Base-by-base conservation (phyloP, 495 filamentous ascomycete genomes). In the Tuber microsphaerosporum region DNA sequence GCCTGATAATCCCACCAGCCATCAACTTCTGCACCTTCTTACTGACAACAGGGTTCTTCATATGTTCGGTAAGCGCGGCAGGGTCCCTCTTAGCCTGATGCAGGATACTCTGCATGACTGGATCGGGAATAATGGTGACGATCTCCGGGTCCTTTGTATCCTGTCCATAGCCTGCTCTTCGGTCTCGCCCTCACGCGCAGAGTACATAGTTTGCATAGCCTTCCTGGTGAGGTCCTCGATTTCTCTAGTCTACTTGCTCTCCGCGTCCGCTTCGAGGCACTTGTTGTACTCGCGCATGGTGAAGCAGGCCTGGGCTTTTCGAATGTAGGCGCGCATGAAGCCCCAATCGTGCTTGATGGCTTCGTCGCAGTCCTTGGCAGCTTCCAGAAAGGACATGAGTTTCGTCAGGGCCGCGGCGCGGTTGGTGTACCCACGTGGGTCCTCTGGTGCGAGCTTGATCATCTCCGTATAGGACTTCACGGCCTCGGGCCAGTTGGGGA, bases 221-320 rank as follows among this genome's bases (percentile, higher is more conserved):
- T 97, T 97, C 85, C 97, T 92, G 84, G 93, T 91, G 84, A 95
- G 93, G 83, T 93, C 90, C 80, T 97, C 93, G 80, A 99, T 97
- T 87, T 99, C 95, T 31, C 91, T 87, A 2, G 89, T 86, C 82
- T 97, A 92, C 79, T 90, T 92, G 71, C 90, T 90, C 73, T 89
- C 88, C 39, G 85, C 89, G 83, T 99, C 96, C 26, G 93, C 88
- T 82, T 99, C 96, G 68, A 97, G 86, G 81, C 92, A 97, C 84
- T 92, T 93, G 86, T 90, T 97, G 86, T 96, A 98, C 84, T 99
- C 93, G 80, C 94, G 92, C 95, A 99, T 99, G 74, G 92, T 93
- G 76, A 96, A 91, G 83, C 91, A 91, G 22, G 94, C 92, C 84
- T 97, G 92, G 0, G 94, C 93, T 86, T 97, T 98, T 81, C 95